phyloP scores from a whole-genome alignment of 352 stramenopile species.

The Phytopythium montanum region DNA sequence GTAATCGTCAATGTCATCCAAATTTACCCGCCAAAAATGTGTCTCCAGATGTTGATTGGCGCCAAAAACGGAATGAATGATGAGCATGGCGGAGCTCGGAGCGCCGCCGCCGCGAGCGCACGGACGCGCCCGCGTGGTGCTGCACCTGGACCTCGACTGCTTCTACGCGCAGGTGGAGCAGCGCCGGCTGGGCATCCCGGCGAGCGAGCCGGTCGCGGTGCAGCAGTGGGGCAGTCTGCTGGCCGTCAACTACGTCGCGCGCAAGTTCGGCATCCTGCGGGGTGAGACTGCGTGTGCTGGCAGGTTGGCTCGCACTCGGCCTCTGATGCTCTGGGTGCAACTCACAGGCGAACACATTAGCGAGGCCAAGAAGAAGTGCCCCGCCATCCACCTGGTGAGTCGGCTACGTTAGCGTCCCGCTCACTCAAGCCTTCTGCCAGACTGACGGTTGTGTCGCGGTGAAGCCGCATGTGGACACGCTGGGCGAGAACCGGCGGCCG shows the following conservation, averaged over 20 bases:
- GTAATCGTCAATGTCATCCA: no score
- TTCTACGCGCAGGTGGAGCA: conserved; percentile 88
- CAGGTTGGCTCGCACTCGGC: background rate
- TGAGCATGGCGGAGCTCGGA: background rate
- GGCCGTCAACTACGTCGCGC: conserved; percentile 81
- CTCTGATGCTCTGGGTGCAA: background rate
- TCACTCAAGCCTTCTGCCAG: background rate
- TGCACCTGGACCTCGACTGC: conserved; percentile 86
- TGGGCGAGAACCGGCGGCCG: conserved; percentile 70
- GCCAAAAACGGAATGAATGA: background rate
- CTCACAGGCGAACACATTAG: conserved; percentile 53
- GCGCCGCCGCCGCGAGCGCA: background rate
- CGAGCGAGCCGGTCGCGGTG: conserved; percentile 61
- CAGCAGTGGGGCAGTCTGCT: conserved; percentile 85
- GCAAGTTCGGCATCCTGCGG: conserved; percentile 63
- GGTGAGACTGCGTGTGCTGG: conserved; percentile 17
- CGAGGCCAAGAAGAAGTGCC: conserved; percentile 67
- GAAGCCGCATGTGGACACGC: conserved; percentile 78
- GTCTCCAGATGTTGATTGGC: no score
- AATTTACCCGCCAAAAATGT: no score
- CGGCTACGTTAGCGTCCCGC: background rate
- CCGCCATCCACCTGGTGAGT: conserved; percentile 68
- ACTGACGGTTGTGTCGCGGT: background rate
- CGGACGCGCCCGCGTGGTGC: conserved; percentile 44
- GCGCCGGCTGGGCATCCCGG: conserved; percentile 59